A percentile compares a stretch with the other conserved stretches of the same genome.
Conservation (phyloP, 768 basidiomycete genomes). For the Grammothele lineata region DNA sequence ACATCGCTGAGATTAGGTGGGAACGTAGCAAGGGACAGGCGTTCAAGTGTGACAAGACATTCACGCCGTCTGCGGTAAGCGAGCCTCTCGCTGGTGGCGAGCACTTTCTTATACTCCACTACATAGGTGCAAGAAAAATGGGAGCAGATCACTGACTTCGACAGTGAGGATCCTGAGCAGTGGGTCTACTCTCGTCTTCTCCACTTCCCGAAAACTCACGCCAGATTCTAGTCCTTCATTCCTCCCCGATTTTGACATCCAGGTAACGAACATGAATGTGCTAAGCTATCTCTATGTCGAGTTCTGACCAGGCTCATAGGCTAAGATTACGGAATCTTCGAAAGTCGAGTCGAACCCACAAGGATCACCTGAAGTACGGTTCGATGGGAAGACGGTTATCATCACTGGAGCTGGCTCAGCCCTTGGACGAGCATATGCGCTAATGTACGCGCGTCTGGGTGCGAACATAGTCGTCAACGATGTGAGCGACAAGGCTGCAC, state of each 20-base stretch:
- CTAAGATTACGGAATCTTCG: conserved; percentile 44
- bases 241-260: conserved; percentile 57
- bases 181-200: conserved; percentile 39
- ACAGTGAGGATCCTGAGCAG: conserved; percentile 52
- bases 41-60: conserved; percentile 85
- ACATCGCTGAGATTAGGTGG: conserved; percentile 88
- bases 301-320: too few species aligned
- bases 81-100: too few species aligned
- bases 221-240: conserved; percentile 51
- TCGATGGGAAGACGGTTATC: conserved; percentile 87
- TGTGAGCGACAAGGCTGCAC: conserved; percentile 81
- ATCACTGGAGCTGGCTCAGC: conserved; percentile 95
- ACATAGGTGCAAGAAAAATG: conserved; percentile 85
- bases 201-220: too few species aligned
- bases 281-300: not conserved
- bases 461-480: conserved; percentile 98
- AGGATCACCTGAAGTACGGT: conserved; percentile 65
- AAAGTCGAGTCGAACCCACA: conserved; percentile 67
- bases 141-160: conserved; percentile 77
- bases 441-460: conserved; percentile 89
- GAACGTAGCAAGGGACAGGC: conserved; percentile 83
- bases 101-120: too few species aligned
- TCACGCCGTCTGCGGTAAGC: conserved; percentile 90
- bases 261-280: conserved; percentile 44
- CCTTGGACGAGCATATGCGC: conserved; percentile 86